Base-by-base conservation (phyloP, 352 stramenopile genomes). In the Pythium myriotylum region DNA sequence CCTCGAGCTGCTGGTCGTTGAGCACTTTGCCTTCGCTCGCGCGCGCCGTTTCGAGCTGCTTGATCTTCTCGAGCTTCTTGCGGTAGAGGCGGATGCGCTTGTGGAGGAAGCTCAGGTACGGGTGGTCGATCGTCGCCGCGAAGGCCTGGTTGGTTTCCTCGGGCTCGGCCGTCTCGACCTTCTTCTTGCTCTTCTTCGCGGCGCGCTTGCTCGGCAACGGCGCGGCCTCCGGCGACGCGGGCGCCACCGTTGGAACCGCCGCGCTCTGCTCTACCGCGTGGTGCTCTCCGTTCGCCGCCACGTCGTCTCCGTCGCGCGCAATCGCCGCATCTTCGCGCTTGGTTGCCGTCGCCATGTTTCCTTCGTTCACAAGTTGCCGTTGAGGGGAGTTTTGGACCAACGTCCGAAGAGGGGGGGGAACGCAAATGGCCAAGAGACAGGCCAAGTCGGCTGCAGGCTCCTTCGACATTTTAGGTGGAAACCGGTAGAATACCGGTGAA, bases 61-160 rank as follows among this genome's bases (percentile, higher is more conserved):
- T 84, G 65, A 94, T 92, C 71, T 94, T 94, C 70, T 94, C 86
- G 26, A 93, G 72, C 54, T 94, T 94, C 70, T 94, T 94, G 57
- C 86, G 85, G 67, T 89, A 82, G 55, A 84, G 78, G 13, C 86
- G 84, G 39, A 92, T 82, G 40, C 84, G 80, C 62, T 94, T 94
- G 76, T 94, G 76, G 54, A 94, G 53, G 47, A 93, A 84, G 42
- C 79, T 90, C 46, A 93, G 53, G 61, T 93, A 94, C 56, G 84
- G 84, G 49, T 94, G 84, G 60, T 91, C 80, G 22, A 86, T 54
- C 24, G 67, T 83, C 39, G 76, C 72, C 6, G 69, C 62, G 47
- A 73, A 67, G 54, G 72, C 70, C 26, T 66, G 68, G 55, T 58
- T 74, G 45, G 67, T 54, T 19, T 79, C 62, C 24, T 76, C 40